Base-by-base conservation (phyloP, 306 rosid genomes). In the Rubus idaeus region DNA sequence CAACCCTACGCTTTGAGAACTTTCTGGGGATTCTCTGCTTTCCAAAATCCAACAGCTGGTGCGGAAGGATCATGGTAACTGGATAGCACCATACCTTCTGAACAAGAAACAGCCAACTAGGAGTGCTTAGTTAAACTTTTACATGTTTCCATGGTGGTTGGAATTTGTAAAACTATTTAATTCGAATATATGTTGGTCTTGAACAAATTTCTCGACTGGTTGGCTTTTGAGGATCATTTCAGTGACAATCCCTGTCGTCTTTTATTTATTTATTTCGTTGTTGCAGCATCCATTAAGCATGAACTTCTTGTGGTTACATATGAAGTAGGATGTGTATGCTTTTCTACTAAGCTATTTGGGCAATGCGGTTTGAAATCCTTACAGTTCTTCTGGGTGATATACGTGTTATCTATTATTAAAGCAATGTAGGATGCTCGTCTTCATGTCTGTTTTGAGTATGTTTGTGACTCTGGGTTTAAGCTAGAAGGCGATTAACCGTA, bases 1-100 rank as follows among this genome's bases (percentile, higher is more conserved):
- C 86, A 84, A 65, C 95, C 96, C 5, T 93, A 85, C 86, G 78
- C 96, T 3, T 75, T 93, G 90, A 93, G 88, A 86, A 93, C 96
- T 39, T 91, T 88, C 88, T 91, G 98, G 98, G 94, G 89, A 60
- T 89, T 82, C 82, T 71, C 91, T 35, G 91, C 98, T 51, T 93
- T 93, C 77, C 74, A 84, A 81, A 93, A 93, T 81, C 98, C 91
- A 26, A 90, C 96, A 6, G 79, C 70, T 40, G 98, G 91, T 42
- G 96, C 96, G 12, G 97, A 90, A 83, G 97, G 97, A 26, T 90
- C 96, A 57, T 93, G 97, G 96, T 93, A 93, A 88, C 41, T 69
- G 53, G 67, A 23, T 23, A 0, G 16, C 16, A 21, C 58, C 66
- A 23, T 8, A 0, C 30, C 52, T 63, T 77, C 75, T 11, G 66